Percentiles rank a stretch among this genome's conserved stretches.
These are phyloP conservation scores for Globisporangium mamillatum DNA, from an alignment of 352 stramenopile species.

Conservation along the genomic window DNA sequence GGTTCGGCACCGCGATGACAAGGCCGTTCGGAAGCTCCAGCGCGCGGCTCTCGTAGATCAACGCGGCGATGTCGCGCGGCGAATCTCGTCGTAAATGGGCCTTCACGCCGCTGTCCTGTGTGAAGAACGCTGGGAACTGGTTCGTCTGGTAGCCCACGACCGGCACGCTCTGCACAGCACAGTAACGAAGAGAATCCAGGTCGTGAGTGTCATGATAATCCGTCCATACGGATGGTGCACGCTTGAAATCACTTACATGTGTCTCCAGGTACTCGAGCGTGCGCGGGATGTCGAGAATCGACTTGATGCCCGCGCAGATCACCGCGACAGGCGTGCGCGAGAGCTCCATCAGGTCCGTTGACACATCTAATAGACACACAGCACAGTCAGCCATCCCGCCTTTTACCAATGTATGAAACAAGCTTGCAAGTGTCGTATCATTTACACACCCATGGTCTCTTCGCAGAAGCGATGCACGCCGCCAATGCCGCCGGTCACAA, in stretches of 20 bases:
- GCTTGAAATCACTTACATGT: slow-evolving; percentile 31
- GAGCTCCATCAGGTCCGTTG: slow-evolving; percentile 95
- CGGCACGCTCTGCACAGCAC: slow-evolving; percentile 84
- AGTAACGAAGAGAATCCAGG: not conserved
- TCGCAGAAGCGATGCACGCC: slow-evolving; percentile 96
- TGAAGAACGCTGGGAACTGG: slow-evolving; percentile 99
- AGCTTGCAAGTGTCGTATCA: not conserved
- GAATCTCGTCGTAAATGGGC: slow-evolving; percentile 85
- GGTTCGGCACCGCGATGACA: slow-evolving; percentile 88
- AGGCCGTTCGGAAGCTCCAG: slow-evolving; percentile 86
- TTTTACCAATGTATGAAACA: not conserved
- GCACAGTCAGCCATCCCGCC: not conserved
- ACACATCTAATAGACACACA: slow-evolving; percentile 75
- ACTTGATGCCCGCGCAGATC: slow-evolving; percentile 98
- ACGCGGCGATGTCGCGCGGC: slow-evolving; percentile 78
- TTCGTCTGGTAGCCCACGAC: slow-evolving; percentile 90
- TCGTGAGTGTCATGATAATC: not conserved
- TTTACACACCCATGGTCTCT: slow-evolving; percentile 81
- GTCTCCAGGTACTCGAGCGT: slow-evolving; percentile 98
- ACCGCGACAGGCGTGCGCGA: slow-evolving; percentile 95
- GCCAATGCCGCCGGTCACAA: slow-evolving; percentile 97
- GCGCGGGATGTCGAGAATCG: slow-evolving; percentile 95
- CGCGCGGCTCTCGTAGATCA: slow-evolving; percentile 77
- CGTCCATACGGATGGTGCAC: not conserved
- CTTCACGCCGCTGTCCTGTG: slow-evolving; percentile 85